A percentile compares a stretch with the other conserved stretches of the same genome.
These are phyloP conservation scores for Arthrobotrys iridis DNA, from an alignment of 2,329 filamentous ascomycete genomes.

Conservation along the genomic window DNA sequence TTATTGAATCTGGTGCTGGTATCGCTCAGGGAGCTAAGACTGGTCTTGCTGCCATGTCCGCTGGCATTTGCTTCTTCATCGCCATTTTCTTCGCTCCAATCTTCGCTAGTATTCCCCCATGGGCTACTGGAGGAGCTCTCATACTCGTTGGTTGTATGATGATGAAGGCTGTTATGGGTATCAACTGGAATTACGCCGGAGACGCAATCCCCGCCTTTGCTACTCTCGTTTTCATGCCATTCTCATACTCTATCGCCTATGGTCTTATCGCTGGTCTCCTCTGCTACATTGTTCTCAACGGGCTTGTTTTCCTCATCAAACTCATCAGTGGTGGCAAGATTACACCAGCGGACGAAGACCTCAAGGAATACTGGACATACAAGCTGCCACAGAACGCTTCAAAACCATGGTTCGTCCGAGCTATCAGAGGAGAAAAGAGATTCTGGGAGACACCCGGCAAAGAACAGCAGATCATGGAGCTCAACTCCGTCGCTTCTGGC, in stretches of 20 bases:
- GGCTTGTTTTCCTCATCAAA: conserved; percentile 74
- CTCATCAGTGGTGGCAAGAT: conserved; percentile 74
- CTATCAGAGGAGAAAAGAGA: conserved; percentile 73
- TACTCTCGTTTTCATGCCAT: conserved; percentile 85
- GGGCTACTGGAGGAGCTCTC: conserved; percentile 89
- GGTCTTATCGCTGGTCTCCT: conserved; percentile 83
- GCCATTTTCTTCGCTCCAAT: conserved; percentile 90
- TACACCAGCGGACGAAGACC: conserved; percentile 76
- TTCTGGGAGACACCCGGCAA: conserved; percentile 70
- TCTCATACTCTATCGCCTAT: conserved; percentile 88
- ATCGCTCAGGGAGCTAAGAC: conserved; percentile 88
- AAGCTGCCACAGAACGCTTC: conserved; percentile 77
- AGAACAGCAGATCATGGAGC: conserved; percentile 43
- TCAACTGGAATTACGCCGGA: conserved; percentile 85
- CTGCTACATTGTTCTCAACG: conserved; percentile 80
- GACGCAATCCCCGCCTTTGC: conserved; percentile 86
- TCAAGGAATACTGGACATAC: conserved; percentile 84
- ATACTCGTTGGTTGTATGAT: conserved; percentile 89
- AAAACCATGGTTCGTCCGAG: conserved; percentile 76
- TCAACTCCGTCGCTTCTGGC: conserved; percentile 45
- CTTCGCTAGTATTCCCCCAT: conserved; percentile 86
- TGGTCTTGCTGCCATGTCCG: conserved; percentile 80
- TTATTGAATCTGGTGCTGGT: conserved; percentile 87
- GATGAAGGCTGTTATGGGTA: conserved; percentile 78
- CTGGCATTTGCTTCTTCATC: conserved; percentile 85